phyloP scores from a whole-genome alignment of 352 stramenopile species.

The Pythium vanterpoolii region DNA sequence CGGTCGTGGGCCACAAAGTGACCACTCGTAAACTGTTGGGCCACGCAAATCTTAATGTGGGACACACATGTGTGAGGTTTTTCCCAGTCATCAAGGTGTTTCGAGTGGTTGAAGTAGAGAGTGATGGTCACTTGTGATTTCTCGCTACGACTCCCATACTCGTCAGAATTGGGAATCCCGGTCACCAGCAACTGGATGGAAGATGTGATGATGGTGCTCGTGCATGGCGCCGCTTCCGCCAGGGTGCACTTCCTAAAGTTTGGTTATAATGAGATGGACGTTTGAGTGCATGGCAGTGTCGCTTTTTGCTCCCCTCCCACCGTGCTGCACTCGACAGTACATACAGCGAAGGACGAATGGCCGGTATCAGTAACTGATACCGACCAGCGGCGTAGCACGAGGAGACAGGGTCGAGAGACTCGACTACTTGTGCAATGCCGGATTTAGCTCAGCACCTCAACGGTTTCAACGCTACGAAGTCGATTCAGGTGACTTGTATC shows the following conservation, averaged over 20 bases:
- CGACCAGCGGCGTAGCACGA: not conserved
- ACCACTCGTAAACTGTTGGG: not conserved
- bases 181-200: too few species aligned
- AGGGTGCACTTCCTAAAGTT: too few species aligned
- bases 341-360: not conserved
- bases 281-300: not conserved
- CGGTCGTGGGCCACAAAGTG: constrained; percentile 13
- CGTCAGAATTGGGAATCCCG: too few species aligned
- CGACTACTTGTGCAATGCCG: not conserved
- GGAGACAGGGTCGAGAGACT: not conserved
- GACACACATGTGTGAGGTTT: constrained; percentile 16
- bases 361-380: not conserved
- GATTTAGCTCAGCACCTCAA: not conserved
- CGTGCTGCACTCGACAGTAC: not conserved
- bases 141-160: too few species aligned
- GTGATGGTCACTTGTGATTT: constrained; percentile 12
- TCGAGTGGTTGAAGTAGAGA: constrained; percentile 20
- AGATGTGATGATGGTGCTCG: too few species aligned
- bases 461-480: constrained; percentile 2
- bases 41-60: constrained; percentile 21
- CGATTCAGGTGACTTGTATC: not conserved
- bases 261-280: not conserved
- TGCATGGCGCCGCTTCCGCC: too few species aligned
- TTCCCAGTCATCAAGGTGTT: not conserved
- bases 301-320: not conserved